phyloP scores from a whole-genome alignment of 148 eudicot species.

The Salicornia ramosissima region DNA sequence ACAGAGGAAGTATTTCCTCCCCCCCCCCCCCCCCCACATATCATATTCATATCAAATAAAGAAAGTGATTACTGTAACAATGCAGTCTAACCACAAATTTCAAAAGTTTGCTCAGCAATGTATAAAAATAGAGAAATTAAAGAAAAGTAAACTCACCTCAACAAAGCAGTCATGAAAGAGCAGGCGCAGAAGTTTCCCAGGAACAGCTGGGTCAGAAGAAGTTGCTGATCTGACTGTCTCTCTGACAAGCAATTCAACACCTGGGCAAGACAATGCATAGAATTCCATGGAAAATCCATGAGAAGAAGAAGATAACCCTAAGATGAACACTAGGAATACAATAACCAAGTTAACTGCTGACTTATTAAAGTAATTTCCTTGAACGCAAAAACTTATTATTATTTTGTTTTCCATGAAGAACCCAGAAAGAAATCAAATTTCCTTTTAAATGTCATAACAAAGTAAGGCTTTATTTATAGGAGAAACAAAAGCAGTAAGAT shows the following conservation, averaged over 20 bases:
- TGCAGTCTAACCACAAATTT: no score
- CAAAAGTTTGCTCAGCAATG: no score
- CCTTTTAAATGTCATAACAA: conserved; percentile 13
- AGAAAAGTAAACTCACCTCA: conserved; percentile 35
- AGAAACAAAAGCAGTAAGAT: conserved; percentile 2
- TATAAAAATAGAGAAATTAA: no score
- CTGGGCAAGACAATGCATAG: conserved; percentile 50
- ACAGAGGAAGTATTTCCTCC: no score
- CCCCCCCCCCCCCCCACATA: no score
- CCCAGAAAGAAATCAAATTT: not conserved
- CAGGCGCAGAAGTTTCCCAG: conserved; percentile 56
- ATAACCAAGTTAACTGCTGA: conserved; percentile 9
- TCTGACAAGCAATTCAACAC: conserved; percentile 51
- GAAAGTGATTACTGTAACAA: no score
- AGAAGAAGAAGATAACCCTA: conserved; percentile 16
- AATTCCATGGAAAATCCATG: conserved; percentile 39
- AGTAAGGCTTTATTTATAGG: not conserved
- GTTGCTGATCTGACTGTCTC: conserved; percentile 57
- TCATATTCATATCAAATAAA: no score
- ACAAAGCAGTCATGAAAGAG: conserved; percentile 79
- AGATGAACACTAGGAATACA: not conserved
- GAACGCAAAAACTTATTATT: not conserved
- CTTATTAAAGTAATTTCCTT: not conserved
- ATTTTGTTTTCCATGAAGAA: conserved; percentile 24
- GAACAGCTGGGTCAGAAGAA: conserved; percentile 45